Evolutionary conservation across 1,284 basidiomycete genomes (phyloP).

Genomic region (Taiwanofungus camphoratus): DNA sequence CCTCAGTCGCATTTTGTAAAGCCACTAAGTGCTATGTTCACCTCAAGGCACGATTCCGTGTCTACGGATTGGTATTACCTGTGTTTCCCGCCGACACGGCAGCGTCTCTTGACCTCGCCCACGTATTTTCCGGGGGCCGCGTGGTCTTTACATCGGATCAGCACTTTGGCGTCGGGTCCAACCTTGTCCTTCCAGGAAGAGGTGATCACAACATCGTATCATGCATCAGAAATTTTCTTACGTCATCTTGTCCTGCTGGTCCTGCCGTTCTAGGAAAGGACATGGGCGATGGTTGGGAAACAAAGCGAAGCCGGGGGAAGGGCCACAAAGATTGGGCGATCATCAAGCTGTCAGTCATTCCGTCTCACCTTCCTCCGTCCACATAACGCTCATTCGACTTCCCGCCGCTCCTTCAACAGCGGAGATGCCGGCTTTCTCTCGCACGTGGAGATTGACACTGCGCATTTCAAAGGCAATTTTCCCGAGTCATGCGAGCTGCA

Average conservation of each 20-base stretch:
- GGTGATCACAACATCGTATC: constrained; percentile 33
- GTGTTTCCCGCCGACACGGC: constrained; percentile 50
- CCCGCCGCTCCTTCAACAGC: constrained; percentile 29
- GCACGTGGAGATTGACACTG: constrained; percentile 87
- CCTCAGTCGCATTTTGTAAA: background rate
- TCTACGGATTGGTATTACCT: constrained; percentile 75
- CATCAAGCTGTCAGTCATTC: constrained; percentile 70
- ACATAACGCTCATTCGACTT: constrained; percentile 39
- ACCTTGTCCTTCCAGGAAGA: constrained; percentile 88
- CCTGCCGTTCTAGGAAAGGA: constrained; percentile 46
- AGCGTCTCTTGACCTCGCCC: constrained; percentile 75
- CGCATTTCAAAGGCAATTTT: constrained; percentile 96
- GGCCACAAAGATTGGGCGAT: constrained; percentile 90
- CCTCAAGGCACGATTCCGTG: constrained; percentile 76
- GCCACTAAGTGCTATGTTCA: constrained; percentile 9
- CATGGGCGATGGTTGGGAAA: constrained; percentile 99
- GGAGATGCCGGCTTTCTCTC: constrained; percentile 55
- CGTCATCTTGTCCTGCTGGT: no score
- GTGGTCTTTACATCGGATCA: constrained; percentile 84
- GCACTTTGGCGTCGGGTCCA: constrained; percentile 90
- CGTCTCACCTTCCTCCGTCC: constrained; percentile 5
- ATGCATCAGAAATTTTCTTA: constrained; percentile 30
- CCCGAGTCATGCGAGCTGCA: constrained; percentile 86
- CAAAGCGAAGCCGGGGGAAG: constrained; percentile 76
- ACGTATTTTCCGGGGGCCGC: constrained; percentile 85